phyloP scores from a whole-genome alignment of 2,329 filamentous ascomycete genomes.

The Capronia coronata region DNA sequence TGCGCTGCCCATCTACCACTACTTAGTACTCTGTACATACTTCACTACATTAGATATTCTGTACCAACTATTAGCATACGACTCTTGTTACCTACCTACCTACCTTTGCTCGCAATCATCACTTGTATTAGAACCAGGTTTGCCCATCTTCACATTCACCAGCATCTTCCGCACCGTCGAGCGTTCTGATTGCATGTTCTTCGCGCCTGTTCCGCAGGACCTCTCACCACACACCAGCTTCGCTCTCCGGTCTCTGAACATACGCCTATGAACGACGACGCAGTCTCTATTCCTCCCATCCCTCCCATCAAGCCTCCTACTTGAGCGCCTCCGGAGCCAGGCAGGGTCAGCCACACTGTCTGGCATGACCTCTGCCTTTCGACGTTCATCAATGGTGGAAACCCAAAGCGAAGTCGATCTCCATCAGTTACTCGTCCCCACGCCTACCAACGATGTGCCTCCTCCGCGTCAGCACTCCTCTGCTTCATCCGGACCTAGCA shows the following conservation, averaged over 20 bases:
- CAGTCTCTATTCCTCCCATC: background rate
- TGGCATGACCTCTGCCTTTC: constrained; percentile 25
- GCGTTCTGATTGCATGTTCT: background rate
- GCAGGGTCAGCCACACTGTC: constrained; percentile 6
- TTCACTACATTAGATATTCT: no score
- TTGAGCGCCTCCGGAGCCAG: constrained; percentile 8
- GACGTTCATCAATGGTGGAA: constrained; percentile 27
- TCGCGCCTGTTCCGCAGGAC: background rate
- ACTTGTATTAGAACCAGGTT: background rate
- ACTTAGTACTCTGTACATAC: no score
- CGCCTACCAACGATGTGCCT: constrained; percentile 22
- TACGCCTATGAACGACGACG: constrained; percentile 14
- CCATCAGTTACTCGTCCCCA: constrained; percentile 28
- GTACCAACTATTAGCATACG: background rate
- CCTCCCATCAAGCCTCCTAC: constrained; percentile 5
- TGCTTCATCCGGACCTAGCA: constrained; percentile 24
- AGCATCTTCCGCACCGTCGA: background rate
- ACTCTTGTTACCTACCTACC: background rate
- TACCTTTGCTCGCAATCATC: background rate
- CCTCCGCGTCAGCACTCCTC: constrained; percentile 21
- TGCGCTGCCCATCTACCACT: background rate
- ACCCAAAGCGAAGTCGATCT: constrained; percentile 28
- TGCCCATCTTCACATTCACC: background rate
- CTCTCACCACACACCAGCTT: background rate
- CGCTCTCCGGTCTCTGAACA: background rate